phyloP scores from a whole-genome alignment of 208 protist species.

The Trypanosoma cruzi region DNA sequence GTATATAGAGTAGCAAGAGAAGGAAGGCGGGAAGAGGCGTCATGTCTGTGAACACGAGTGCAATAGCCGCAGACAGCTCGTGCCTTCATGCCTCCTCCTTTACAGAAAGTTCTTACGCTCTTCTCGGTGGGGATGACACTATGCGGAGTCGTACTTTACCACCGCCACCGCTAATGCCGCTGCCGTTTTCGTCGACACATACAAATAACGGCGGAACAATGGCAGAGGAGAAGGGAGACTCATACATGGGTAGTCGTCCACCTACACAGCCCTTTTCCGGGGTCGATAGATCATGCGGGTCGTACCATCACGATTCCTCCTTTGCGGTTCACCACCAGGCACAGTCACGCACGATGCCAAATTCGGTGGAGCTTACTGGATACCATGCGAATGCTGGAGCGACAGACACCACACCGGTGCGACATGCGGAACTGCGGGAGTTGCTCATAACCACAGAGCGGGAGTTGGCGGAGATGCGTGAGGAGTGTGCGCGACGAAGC shows the following conservation, averaged over 20 bases:
- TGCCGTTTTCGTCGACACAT: not conserved
- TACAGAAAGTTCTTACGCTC: slow-evolving; percentile 10
- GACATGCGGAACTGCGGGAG: slow-evolving; percentile 57
- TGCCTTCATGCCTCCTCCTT: slow-evolving; percentile 2
- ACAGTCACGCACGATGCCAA: not conserved
- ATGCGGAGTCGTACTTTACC: slow-evolving; percentile 4
- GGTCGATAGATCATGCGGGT: not conserved
- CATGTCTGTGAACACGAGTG: slow-evolving; percentile 28
- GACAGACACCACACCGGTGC: slow-evolving; percentile 22
- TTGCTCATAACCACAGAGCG: slow-evolving; percentile 76
- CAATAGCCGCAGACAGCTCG: slow-evolving; percentile 2
- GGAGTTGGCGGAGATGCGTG: slow-evolving; percentile 69
- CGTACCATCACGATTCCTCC: not conserved
- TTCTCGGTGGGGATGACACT: slow-evolving; percentile 2
- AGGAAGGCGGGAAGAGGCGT: not conserved
- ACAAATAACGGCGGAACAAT: not conserved
- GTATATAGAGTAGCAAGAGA: not conserved
- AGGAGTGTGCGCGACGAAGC: slow-evolving; percentile 49
- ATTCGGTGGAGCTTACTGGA: not conserved
- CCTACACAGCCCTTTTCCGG: not conserved
- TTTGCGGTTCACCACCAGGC: not conserved
- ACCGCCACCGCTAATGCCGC: slow-evolving; percentile 34
- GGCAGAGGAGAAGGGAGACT: not conserved
- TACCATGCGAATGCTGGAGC: not conserved
- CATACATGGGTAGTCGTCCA: not conserved